Percentiles rank a stretch among this genome's conserved stretches.
phyloP scores from a whole-genome alignment of 1,139 yeast genomes.

The Candida albicans region DNA sequence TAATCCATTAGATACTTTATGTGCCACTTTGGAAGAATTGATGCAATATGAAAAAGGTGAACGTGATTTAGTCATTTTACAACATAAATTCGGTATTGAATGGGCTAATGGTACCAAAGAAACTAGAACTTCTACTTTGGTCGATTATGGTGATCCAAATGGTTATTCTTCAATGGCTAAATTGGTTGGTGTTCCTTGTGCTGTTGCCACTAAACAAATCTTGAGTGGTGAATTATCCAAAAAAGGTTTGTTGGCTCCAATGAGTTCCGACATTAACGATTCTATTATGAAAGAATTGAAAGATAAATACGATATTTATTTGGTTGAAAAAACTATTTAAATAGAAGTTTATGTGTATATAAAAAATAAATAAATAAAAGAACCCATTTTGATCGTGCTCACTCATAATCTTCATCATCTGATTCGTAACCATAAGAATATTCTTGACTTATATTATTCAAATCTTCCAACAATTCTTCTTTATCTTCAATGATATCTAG shows the following conservation, averaged over 20 bases:
- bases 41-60: constrained; percentile 97
- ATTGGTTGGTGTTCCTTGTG: constrained; percentile 97
- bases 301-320: constrained; percentile 83
- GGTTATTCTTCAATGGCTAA: constrained; percentile 99
- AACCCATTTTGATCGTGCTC: not conserved
- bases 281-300: constrained; percentile 90
- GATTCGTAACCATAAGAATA: constrained; percentile 53
- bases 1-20: constrained; percentile 91
- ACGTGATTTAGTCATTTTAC: constrained; percentile 91
- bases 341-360: constrained; percentile 1
- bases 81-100: constrained; percentile 96
- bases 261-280: constrained; percentile 83
- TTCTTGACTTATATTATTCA: constrained; percentile 49
- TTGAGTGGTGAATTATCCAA: constrained; percentile 73
- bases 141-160: constrained; percentile 88
- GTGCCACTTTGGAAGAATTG: constrained; percentile 92
- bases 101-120: constrained; percentile 93
- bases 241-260: constrained; percentile 89
- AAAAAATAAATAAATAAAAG: not conserved
- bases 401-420: constrained; percentile 19
- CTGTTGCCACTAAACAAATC: constrained; percentile 88
- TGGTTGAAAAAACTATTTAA: constrained; percentile 76
- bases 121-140: constrained; percentile 91
- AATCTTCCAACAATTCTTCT: constrained; percentile 60
- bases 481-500: constrained; percentile 60